Evolutionary conservation across 1,284 basidiomycete genomes (phyloP), one percentile per base, ranked within the genome.

Genomic region (Rhodotorula sp.): DNA sequence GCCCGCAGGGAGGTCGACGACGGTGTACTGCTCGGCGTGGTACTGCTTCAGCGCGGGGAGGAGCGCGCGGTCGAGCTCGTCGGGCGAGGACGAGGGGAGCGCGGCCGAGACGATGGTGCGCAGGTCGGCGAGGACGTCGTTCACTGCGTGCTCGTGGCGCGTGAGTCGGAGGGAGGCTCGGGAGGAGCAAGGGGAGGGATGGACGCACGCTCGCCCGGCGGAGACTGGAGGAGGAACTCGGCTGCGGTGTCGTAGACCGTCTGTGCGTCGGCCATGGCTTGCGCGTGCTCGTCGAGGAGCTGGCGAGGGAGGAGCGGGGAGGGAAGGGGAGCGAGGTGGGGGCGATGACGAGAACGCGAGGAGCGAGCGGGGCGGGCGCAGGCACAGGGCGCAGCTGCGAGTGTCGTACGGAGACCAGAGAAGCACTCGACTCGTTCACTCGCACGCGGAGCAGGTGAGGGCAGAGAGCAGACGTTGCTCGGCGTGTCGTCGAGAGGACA

Each of bases 11-110:
- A 74, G 65, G 17, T 92, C 90, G n/a, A 90, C 90, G 49, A 89
- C 88, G 54, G 88, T 90, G 79, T 94, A 91, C 79, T 97, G 93
- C 50, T 87, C 86, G 68, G 91, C 83, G 79, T 96, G 95, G 82
- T 96, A 95, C 74, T 91, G 86, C 66, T 86, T 84, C 69, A 96
- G 82, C 5, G 91, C 89, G 3, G 91, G 90, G 3, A 88, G 84
- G 55, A 94, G 86, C 67, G 90, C 89, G 14, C 85, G 84, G 80
- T 94, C 90, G 61, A 97, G 86, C 25, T 86, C 85, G 21, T 7
- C 53, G 27, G 44, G 52, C 45, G 25, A 45, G 61, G 45, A 53
- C 52, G 44, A 42, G 44, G 82, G 95, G 90, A 55, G 86, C 87
- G 34, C 34, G 34, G 34, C 34, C 34, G 34, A 34, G 78, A 97